Evolutionary conservation across 2,329 filamentous ascomycete genomes (phyloP).

Genomic region (Colletotrichum trifolii): DNA sequence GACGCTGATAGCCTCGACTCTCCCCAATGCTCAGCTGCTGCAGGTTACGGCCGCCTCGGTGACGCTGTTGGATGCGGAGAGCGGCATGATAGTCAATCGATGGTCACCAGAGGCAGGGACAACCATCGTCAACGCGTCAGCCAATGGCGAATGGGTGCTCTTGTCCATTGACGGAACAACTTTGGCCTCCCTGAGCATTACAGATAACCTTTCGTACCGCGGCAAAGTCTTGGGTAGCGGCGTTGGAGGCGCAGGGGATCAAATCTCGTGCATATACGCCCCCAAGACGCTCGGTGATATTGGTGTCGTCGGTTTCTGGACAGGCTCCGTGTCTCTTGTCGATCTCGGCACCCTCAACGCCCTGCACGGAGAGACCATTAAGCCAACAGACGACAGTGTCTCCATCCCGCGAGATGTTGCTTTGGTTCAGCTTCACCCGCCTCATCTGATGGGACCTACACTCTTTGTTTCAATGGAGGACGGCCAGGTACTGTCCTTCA

Average conservation of each 20-base stretch:
- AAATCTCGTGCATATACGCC: conserved; percentile 87
- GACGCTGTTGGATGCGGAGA: conserved; percentile 33
- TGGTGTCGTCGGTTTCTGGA: conserved; percentile 89
- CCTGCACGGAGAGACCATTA: conserved; percentile 72
- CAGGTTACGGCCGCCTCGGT: conserved; percentile 32
- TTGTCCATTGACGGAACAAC: conserved; percentile 81
- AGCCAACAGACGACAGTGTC: conserved; percentile 70
- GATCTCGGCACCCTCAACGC: conserved; percentile 74
- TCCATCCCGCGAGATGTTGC: conserved; percentile 87
- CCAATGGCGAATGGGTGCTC: conserved; percentile 76
- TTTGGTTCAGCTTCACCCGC: conserved; percentile 80
- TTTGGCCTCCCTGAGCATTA: conserved; percentile 75
- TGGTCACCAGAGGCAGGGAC: conserved; percentile 49
- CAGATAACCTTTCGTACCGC: conserved; percentile 65
- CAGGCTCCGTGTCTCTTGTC: conserved; percentile 81
- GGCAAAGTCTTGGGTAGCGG: conserved; percentile 71
- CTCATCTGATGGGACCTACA: conserved; percentile 69
- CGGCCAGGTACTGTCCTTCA: conserved; percentile 88
- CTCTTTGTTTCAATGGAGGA: conserved; percentile 93
- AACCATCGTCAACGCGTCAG: conserved; percentile 81
- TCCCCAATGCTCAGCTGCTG: conserved; percentile 41
- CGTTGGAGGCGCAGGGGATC: conserved; percentile 58
- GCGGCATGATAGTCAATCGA: conserved; percentile 33
- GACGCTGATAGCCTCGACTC: conserved; percentile 77
- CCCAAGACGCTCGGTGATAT: conserved; percentile 71